phyloP scores from a whole-genome alignment of 1,139 yeast species.

The Kodamaea alishanica region DNA sequence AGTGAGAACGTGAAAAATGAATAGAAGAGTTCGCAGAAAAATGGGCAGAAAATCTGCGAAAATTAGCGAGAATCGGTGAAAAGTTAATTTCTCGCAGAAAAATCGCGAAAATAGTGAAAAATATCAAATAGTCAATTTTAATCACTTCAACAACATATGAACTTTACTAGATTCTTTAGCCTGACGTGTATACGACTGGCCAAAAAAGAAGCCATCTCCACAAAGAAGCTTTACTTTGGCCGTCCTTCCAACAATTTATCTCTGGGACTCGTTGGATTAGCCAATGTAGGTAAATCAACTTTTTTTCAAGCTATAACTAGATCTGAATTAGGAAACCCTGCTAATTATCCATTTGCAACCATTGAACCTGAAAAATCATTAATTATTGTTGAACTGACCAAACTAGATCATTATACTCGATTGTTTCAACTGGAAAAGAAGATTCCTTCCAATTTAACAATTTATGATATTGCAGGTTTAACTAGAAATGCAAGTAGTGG shows the following conservation, averaged over 20 bases:
- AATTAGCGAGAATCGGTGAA: too few relatives aligned
- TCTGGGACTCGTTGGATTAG: slow-evolving; percentile 64
- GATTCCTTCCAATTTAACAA: slow-evolving; percentile 54
- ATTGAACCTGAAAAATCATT: slow-evolving; percentile 70
- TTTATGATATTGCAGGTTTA: slow-evolving; percentile 72
- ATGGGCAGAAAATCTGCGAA: too few relatives aligned
- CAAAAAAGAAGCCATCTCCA: background rate
- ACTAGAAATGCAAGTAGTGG: slow-evolving; percentile 72
- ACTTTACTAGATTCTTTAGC: background rate
- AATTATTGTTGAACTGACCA: slow-evolving; percentile 52
- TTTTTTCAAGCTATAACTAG: slow-evolving; percentile 69
- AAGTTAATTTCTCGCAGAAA: too few relatives aligned
- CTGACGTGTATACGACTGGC: background rate
- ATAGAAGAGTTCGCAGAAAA: too few relatives aligned
- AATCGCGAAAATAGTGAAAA: too few relatives aligned
- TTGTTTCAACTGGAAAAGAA: slow-evolving; percentile 51
- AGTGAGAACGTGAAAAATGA: too few relatives aligned
- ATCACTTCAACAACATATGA: background rate
- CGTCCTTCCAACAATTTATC: slow-evolving; percentile 55
- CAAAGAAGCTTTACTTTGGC: slow-evolving; percentile 33
- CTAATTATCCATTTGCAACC: slow-evolving; percentile 78
- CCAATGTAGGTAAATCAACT: slow-evolving; percentile 74
- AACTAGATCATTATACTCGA: slow-evolving; percentile 40
- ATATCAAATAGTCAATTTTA: too few relatives aligned
- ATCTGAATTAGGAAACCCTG: slow-evolving; percentile 67